A percentile compares a stretch with the other conserved stretches of the same genome.
These are phyloP conservation scores for Aspergillus pseudoglaucus DNA, from an alignment of 2,329 filamentous ascomycete species.

Conservation along the genomic window DNA sequence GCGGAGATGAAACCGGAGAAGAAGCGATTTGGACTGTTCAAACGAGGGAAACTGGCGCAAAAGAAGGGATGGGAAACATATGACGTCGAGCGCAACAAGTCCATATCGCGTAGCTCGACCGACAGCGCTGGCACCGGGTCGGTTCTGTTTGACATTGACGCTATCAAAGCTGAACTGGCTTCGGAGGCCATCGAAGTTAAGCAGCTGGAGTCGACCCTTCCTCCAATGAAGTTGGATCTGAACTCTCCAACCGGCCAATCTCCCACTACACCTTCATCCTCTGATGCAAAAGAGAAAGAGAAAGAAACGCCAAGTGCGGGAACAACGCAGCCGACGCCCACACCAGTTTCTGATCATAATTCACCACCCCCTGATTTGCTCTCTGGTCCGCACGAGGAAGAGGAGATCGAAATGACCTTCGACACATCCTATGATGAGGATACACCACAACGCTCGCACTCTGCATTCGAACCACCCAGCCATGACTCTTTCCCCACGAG, in stretches of 20 bases:
- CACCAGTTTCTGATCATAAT: conserved; percentile 10
- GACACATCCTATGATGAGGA: conserved; percentile 53
- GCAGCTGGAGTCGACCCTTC: conserved; percentile 80
- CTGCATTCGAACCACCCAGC: conserved; percentile 8
- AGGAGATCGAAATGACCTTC: conserved; percentile 61
- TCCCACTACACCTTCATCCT: conserved; percentile 15
- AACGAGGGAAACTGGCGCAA: conserved; percentile 63
- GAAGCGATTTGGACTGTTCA: conserved; percentile 70
- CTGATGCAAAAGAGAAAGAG: conserved; percentile 34
- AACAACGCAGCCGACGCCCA: conserved; percentile 14
- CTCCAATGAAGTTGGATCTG: conserved; percentile 76
- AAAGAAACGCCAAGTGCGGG: conserved; percentile 33
- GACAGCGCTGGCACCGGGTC: conserved; percentile 31
- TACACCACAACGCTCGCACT: conserved; percentile 19
- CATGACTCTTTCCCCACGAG: conserved; percentile 12
- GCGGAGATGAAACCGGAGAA: conserved; percentile 73
- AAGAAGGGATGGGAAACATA: conserved; percentile 95
- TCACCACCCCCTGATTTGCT: conserved; percentile 4
- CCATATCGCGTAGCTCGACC: conserved; percentile 19
- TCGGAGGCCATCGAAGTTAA: conserved; percentile 64
- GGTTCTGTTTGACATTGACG: conserved; percentile 91
- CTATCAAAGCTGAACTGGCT: conserved; percentile 79
- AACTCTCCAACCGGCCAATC: conserved; percentile 19
- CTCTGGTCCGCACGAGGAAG: conserved; percentile 14
- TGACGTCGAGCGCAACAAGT: conserved; percentile 53